Evolutionary conservation across 129 eudicot species (phyloP).

Genomic region (Cynara cardunculus): DNA sequence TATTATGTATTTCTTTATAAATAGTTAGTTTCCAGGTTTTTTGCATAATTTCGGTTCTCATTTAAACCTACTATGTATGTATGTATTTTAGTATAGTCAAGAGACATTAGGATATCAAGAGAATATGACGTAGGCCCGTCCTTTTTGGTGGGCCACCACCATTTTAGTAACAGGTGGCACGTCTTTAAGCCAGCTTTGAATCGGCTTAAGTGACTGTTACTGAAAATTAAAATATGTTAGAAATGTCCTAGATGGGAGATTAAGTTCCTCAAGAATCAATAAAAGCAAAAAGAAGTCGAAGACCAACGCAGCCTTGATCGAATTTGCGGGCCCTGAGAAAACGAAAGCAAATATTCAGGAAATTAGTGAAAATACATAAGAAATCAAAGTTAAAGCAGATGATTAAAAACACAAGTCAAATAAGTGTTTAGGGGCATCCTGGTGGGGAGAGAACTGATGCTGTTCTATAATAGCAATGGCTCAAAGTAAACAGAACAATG

Average conservation of each 20-base stretch:
- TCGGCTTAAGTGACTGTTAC: not conserved
- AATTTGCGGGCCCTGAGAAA: conserved; percentile 18
- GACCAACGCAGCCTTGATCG: conserved; percentile 6
- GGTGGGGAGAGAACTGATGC: conserved; percentile 33
- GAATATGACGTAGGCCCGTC: conserved; percentile 34
- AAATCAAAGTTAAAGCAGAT: conserved; percentile 6
- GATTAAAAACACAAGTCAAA: conserved; percentile 29
- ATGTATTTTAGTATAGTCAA: not conserved
- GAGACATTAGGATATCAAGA: conserved; percentile 27
- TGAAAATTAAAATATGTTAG: not conserved
- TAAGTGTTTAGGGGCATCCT: conserved; percentile 21
- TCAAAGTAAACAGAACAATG: conserved; percentile 29
- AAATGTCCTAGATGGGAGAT: not conserved
- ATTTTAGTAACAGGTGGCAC: not conserved
- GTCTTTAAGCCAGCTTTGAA: not conserved
- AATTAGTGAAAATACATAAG: not conserved
- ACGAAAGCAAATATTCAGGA: conserved; percentile 22
- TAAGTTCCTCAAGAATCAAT: conserved; percentile 8
- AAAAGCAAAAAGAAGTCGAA: conserved; percentile 9
- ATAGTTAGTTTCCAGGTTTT: not conserved
- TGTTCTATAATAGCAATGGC: conserved; percentile 22
- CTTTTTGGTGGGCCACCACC: conserved; percentile 39
- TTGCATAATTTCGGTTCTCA: not conserved
- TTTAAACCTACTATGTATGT: not conserved
- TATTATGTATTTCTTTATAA: no score